A percentile compares a stretch with the other conserved stretches of the same genome.
These are phyloP conservation scores for Polyplosphaeria fusca DNA, from an alignment of 495 filamentous ascomycete species.

Conservation along the genomic window DNA sequence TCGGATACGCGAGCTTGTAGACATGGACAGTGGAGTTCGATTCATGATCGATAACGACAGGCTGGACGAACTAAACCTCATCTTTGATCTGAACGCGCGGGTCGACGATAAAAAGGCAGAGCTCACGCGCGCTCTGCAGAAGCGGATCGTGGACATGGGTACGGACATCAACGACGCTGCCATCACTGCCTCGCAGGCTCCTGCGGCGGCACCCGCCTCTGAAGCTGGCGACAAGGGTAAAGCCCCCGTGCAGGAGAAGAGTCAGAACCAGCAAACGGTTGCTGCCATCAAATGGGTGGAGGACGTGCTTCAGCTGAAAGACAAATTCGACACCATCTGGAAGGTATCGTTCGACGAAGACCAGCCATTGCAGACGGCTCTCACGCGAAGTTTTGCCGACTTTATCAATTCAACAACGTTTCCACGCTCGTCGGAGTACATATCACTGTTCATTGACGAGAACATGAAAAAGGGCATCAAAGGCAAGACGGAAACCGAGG, in stretches of 20 bases:
- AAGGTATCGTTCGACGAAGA: conserved; percentile 66
- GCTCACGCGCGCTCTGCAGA: conserved; percentile 66
- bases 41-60: conserved; percentile 91
- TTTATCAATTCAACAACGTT: conserved; percentile 79
- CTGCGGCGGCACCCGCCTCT: conserved; percentile 19
- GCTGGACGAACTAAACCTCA: conserved; percentile 66
- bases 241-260: conserved; percentile 37
- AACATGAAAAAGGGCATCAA: conserved; percentile 92
- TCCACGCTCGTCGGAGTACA: conserved; percentile 75
- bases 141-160: conserved; percentile 75
- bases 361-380: conserved; percentile 70
- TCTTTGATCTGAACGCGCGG: conserved; percentile 73
- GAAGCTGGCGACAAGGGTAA: conserved; percentile 35
- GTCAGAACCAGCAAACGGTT: conserved; percentile 62
- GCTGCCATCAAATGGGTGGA: conserved; percentile 95
- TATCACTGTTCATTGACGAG: conserved; percentile 96
- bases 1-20: conserved; percentile 76
- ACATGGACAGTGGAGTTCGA: conserved; percentile 78
- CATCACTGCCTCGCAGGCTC: conserved; percentile 37
- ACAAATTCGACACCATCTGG: conserved; percentile 84
- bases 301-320: conserved; percentile 81
- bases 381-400: conserved; percentile 79
- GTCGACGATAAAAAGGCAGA: conserved; percentile 73
- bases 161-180: conserved; percentile 73
- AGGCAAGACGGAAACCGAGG: conserved; percentile 84